Evolutionary conservation across 2,329 filamentous ascomycete genomes (phyloP).

Genomic region (Pseudofabraea citricarpa): DNA sequence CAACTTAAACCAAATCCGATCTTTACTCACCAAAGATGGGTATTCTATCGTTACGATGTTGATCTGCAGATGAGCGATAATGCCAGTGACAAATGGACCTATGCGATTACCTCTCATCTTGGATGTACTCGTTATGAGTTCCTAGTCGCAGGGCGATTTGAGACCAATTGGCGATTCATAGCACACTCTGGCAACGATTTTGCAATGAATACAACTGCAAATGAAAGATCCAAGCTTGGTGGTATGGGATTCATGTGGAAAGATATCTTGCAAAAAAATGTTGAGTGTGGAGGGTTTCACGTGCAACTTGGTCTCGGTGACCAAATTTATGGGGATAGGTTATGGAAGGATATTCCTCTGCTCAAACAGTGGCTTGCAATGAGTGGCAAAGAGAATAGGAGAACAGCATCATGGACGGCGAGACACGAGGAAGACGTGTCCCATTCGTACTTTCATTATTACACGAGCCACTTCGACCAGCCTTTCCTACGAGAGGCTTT

Average conservation of each 20-base stretch:
- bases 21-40: conserved; percentile 86
- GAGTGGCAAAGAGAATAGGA: conserved; percentile 88
- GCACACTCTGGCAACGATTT: conserved; percentile 97
- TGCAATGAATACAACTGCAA: conserved; percentile 77
- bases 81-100: conserved; percentile 85
- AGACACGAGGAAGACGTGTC: conserved; percentile 92
- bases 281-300: conserved; percentile 94
- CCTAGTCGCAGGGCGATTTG: conserved; percentile 81
- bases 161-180: conserved; percentile 93
- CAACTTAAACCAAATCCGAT: conserved; percentile 81
- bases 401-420: conserved; percentile 86
- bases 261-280: conserved; percentile 94
- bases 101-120: conserved; percentile 93
- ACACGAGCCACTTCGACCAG: conserved; percentile 97
- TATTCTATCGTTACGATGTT: conserved; percentile 91
- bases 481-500: conserved; percentile 91
- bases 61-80: conserved; percentile 85
- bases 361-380: conserved; percentile 94
- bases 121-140: conserved; percentile 99
- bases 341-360: conserved; percentile 94
- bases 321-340: conserved; percentile 89
- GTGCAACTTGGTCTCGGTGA: conserved; percentile 87
- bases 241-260: conserved; percentile 98
- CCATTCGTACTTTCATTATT: conserved; percentile 98
- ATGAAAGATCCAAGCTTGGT: conserved; percentile 79